These are phyloP conservation scores for Tuber aestivum DNA, from an alignment of 495 filamentous ascomycete genomes.

Conservation along the genomic window DNA sequence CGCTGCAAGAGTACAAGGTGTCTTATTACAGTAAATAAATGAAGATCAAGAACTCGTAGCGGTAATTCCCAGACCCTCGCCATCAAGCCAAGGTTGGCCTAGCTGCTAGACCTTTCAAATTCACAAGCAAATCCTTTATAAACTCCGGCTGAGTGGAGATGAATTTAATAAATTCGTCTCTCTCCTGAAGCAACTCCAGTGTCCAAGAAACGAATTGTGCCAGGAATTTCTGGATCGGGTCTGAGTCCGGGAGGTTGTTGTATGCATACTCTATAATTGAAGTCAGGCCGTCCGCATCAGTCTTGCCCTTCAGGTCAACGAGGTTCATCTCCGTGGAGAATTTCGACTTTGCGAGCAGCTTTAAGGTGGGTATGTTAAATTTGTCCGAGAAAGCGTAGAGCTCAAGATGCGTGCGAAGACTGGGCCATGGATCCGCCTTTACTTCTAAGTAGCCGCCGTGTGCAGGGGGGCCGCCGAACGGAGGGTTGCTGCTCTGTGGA, in stretches of 20 bases:
- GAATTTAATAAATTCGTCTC: neutral
- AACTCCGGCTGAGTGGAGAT: neutral
- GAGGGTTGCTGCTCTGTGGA: no score
- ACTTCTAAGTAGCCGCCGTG: fast-evolving
- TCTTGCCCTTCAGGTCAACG: neutral
- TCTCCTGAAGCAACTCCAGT: neutral
- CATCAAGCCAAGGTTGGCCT: neutral
- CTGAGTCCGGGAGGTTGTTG: neutral
- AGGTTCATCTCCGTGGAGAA: neutral
- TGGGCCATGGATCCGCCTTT: neutral
- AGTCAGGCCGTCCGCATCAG: neutral
- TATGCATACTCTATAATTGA: neutral
- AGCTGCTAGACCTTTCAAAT: neutral
- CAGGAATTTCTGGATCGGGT: neutral
- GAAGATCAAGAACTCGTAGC: neutral
- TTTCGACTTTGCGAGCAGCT: neutral
- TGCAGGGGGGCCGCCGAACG: no score
- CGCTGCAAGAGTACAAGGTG: neutral
- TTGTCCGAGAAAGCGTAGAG: neutral
- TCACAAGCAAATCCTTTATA: neutral
- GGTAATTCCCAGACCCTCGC: neutral
- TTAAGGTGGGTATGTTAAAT: neutral
- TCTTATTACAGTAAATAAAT: neutral
- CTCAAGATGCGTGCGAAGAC: neutral
- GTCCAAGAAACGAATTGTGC: neutral